These are phyloP conservation scores for Nicotiana attenuata DNA, from an alignment of 257 asterid species.

Conservation along the genomic window DNA sequence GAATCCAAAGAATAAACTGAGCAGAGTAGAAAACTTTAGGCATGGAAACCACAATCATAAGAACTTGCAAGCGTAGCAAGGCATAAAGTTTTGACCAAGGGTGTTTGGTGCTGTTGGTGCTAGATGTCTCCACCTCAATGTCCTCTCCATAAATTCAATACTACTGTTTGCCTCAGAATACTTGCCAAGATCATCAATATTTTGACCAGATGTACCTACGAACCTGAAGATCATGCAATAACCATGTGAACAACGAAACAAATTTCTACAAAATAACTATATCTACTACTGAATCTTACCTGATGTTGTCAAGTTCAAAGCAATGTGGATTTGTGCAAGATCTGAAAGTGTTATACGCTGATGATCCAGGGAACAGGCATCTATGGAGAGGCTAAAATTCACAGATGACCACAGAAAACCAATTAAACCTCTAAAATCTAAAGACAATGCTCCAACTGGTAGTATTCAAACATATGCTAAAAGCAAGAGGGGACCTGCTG, in stretches of 20 bases:
- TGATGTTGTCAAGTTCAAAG: constrained; percentile 80
- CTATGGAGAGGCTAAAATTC: constrained; percentile 65
- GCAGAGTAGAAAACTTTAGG: constrained; percentile 2
- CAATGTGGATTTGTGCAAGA: constrained; percentile 94
- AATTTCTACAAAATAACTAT: neutral
- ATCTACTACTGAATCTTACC: constrained; percentile 33
- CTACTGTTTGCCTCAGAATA: constrained; percentile 67
- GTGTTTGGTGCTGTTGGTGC: constrained; percentile 98
- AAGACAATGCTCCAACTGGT: neutral
- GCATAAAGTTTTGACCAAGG: constrained; percentile 50
- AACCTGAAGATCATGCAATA: constrained; percentile 45
- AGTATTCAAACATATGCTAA: neutral
- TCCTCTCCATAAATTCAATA: constrained; percentile 82
- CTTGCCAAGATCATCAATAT: constrained; percentile 78
- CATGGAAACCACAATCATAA: neutral
- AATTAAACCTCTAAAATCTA: constrained; percentile 8
- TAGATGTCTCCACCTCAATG: constrained; percentile 92
- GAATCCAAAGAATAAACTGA: neutral
- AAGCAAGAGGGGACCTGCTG: constrained; percentile 61
- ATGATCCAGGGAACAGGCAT: constrained; percentile 91
- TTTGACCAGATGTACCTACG: constrained; percentile 97
- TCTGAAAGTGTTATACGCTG: constrained; percentile 85
- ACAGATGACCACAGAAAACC: neutral
- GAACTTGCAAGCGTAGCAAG: neutral
- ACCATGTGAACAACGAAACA: constrained; percentile 1